Evolutionary conservation across 805 yeast species (phyloP), one percentile per base, ranked within the genome.

Genomic region (Lipomyces starkeyi): DNA sequence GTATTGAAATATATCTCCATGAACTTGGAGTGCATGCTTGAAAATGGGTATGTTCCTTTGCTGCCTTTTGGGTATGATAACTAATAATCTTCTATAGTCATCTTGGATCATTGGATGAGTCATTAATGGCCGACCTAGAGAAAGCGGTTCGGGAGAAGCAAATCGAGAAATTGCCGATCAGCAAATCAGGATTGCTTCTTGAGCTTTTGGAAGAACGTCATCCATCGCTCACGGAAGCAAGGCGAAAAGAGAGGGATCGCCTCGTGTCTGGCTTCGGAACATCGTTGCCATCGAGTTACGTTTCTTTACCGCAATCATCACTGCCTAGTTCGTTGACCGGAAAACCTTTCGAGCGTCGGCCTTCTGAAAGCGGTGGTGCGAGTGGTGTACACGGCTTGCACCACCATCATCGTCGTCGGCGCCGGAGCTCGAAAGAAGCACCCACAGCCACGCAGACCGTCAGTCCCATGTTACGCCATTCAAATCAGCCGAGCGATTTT

Each of bases 1-100:
- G 86, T 97, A 74, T 79, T 88, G 32, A 88, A 91, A 88, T 90
- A 85, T 72, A 81, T 91, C 13, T 87, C 85, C 71, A 83, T 85
- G 70, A 91, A 91, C 75, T 78, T 90, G 64, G 92, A 88, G 37
- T 74, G 86, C 2, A 73, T 91, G 17, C 78, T 92, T 43, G 84
- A 86, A 63, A 88, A 87, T 27, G 78, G 70, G 70, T 65, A 27
- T 13, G 67, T 27, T 56, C 27, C 25, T 57, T 47, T 20, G 32
- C 17, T 49, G 35, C 27, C 11, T 20, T 14, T 13, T 22, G n/a
- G 34, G 47, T 29, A 29, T 34, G 55, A 22, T 25, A 22, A 1
- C 11, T 27, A 25, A 13, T 35, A 27, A 29, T 29, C 1, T n/a
- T 20, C 47, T 25, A 6, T 22, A 66, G 69, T 14, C 60, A 58